Percentiles rank a stretch among this genome's conserved stretches.
These are phyloP conservation scores for Candolleomyces eurysporus DNA, from an alignment of 768 basidiomycete genomes.

Conservation along the genomic window DNA sequence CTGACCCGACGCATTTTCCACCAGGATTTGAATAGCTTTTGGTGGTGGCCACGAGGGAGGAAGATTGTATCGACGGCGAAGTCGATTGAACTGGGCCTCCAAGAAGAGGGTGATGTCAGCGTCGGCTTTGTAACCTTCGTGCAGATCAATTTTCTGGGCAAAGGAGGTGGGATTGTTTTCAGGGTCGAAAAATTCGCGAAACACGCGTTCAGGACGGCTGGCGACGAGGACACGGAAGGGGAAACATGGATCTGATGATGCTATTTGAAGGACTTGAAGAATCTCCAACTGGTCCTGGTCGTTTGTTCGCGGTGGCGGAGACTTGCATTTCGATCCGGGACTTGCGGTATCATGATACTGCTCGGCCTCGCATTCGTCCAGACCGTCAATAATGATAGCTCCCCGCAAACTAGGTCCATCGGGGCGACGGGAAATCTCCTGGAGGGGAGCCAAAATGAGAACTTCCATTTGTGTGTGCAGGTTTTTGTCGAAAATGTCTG, in stretches of 20 bases:
- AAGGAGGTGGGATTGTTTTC: neutral
- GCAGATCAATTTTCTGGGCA: neutral
- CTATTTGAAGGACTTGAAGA: neutral
- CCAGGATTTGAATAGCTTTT: neutral
- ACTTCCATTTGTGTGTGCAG: no score
- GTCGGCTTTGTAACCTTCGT: neutral
- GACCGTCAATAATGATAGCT: neutral
- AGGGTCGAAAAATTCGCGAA: neutral
- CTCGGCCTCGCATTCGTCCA: no score
- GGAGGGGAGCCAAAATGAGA: no score
- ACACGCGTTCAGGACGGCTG: neutral
- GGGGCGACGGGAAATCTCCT: no score
- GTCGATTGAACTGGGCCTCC: neutral
- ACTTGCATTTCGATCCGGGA: no score
- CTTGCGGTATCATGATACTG: no score
- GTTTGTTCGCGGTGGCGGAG: neutral
- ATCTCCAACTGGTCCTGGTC: neutral
- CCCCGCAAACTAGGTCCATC: no score
- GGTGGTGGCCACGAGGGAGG: neutral
- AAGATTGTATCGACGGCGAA: neutral
- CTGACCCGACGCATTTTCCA: neutral
- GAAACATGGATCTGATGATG: neutral
- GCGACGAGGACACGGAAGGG: neutral
- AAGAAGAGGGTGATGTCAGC: neutral
- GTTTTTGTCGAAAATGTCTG: no score